Evolutionary conservation across 1,284 basidiomycete genomes (phyloP).

Genomic region (Rhodotorula glutinis): DNA sequence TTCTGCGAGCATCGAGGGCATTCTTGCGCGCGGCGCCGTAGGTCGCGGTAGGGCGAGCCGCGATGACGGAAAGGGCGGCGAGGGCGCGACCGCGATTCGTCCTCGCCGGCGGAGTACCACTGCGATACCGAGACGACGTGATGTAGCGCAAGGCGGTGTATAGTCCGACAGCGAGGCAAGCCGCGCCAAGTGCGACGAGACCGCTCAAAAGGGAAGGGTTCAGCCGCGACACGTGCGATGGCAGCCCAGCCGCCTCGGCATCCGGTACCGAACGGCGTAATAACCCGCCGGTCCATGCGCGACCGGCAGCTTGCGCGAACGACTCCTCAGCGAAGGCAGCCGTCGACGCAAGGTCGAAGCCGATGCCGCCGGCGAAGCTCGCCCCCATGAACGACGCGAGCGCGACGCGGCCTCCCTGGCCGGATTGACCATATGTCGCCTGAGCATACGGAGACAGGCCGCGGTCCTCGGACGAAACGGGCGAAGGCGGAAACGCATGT

Average conservation of each 20-base stretch:
- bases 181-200: slow-evolving; percentile 31
- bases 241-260: too few species aligned
- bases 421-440: not conserved
- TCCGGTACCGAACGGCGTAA: slow-evolving; percentile 16
- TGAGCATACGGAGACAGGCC: slow-evolving; percentile 18
- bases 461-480: slow-evolving; percentile 20
- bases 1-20: slow-evolving; percentile 21
- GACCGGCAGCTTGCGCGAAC: slow-evolving; percentile 3
- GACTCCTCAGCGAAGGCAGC: slow-evolving; percentile 17
- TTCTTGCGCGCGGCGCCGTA: slow-evolving; percentile 4
- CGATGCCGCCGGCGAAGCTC: slow-evolving; percentile 36
- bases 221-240: slow-evolving; percentile 8
- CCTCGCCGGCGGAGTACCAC: not conserved
- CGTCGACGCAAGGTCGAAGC: slow-evolving; percentile 20
- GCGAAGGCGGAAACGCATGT: slow-evolving; percentile 27
- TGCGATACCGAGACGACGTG: not conserved
- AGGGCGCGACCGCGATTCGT: slow-evolving; percentile 20
- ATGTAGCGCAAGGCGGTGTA: slow-evolving; percentile 14
- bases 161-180: slow-evolving; percentile 16
- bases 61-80: slow-evolving; percentile 17
- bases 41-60: not conserved
- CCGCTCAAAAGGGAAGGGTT: slow-evolving; percentile 31
- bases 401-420: slow-evolving; percentile 22
- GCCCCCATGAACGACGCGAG: slow-evolving; percentile 38
- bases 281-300: slow-evolving; percentile 29